phyloP scores from a whole-genome alignment of 75 land plant genomes.

The Pseudotsuga menziesii region DNA sequence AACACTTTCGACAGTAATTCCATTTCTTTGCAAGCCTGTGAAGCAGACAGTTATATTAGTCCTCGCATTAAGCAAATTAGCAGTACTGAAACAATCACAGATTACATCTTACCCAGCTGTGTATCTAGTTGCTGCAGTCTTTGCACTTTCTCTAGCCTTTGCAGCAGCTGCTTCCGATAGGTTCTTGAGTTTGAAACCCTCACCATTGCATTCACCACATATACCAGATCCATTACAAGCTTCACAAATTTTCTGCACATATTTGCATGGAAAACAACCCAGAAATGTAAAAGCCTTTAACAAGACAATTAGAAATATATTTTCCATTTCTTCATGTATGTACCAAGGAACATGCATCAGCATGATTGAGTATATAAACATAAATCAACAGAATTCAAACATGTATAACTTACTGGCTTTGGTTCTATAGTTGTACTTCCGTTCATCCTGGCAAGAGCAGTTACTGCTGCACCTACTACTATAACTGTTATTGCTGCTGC shows the following conservation, averaged over 20 bases:
- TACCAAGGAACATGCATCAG: neutral
- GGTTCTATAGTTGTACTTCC: constrained; percentile 33
- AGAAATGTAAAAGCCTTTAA: neutral
- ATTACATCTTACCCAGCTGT: constrained; percentile 66
- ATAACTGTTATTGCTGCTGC: constrained; percentile 38
- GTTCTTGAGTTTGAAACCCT: constrained; percentile 77
- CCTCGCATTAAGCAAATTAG: neutral
- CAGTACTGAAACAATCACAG: neutral
- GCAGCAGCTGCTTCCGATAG: constrained; percentile 61
- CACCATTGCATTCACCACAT: constrained; percentile 85
- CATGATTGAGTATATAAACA: neutral
- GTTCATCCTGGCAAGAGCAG: constrained; percentile 16
- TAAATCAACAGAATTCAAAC: neutral
- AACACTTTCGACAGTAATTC: constrained; percentile 80
- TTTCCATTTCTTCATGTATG: neutral
- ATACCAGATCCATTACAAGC: constrained; percentile 88
- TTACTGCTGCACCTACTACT: constrained; percentile 54
- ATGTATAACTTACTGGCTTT: constrained; percentile 22
- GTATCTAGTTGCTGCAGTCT: constrained; percentile 82
- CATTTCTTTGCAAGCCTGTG: constrained; percentile 88
- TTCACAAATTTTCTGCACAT: constrained; percentile 46
- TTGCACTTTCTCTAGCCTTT: constrained; percentile 69
- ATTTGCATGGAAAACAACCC: too few species aligned
- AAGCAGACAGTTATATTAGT: neutral
- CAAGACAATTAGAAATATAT: neutral